Evolutionary conservation across 192 early-diverging fungal genomes (phyloP).

Genomic region (Gaertneriomyces semiglobifer): DNA sequence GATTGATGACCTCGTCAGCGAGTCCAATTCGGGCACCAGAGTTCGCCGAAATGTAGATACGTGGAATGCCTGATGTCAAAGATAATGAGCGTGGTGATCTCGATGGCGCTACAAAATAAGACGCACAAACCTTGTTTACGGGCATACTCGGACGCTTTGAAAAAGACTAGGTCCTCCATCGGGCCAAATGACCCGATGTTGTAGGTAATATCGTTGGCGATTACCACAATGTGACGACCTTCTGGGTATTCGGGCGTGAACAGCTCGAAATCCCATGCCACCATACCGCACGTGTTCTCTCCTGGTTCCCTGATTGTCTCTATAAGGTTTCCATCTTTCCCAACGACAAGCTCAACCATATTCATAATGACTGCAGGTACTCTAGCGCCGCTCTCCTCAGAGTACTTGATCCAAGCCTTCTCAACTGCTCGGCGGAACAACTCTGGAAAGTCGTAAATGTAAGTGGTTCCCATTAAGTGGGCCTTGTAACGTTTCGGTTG

Average conservation of each 20-base stretch:
- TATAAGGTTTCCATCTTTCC: conserved; percentile 72
- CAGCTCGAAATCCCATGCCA: conserved; percentile 86
- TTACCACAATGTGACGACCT: conserved; percentile 83
- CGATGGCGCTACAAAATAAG: conserved; percentile 2
- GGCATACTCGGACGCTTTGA: conserved; percentile 86
- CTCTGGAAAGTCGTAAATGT: conserved; percentile 98
- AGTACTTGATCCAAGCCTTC: conserved; percentile 65
- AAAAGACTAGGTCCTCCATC: conserved; percentile 88
- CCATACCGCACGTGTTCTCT: conserved; percentile 92
- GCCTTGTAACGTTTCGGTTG: conserved; percentile 97
- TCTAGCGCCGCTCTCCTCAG: conserved; percentile 21
- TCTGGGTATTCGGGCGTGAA: conserved; percentile 91
- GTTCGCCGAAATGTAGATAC: conserved; percentile 96
- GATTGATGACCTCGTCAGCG: conserved; percentile 83
- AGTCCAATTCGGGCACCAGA: conserved; percentile 97
- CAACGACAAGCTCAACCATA: conserved; percentile 81
- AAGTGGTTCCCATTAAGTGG: conserved; percentile 96
- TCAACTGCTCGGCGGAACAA: conserved; percentile 88
- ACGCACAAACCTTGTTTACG: conserved; percentile 51
- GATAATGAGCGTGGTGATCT: neutral
- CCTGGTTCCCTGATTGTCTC: conserved; percentile 71
- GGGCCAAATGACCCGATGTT: conserved; percentile 97
- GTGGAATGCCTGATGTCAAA: conserved; percentile 66
- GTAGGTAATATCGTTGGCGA: conserved; percentile 98
- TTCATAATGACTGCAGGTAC: conserved; percentile 67